phyloP scores from a whole-genome alignment of 1,284 basidiomycete species.

The Afroboletus lepidellus region DNA sequence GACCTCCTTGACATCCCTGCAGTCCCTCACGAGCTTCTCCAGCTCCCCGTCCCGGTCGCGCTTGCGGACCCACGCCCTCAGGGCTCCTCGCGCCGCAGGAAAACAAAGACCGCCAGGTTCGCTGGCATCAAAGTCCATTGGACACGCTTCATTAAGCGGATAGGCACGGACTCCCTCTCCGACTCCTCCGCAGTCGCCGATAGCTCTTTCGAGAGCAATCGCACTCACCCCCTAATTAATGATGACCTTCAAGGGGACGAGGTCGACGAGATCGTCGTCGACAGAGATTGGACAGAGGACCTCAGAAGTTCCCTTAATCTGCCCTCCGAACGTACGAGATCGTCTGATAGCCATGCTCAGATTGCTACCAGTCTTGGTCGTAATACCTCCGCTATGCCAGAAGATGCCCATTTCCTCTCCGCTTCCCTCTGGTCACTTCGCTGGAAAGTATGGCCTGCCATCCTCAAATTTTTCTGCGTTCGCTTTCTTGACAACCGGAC shows the following conservation, averaged over 20 bases:
- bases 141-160: constrained; percentile 43
- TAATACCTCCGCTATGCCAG: constrained; percentile 30
- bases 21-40: constrained; percentile 11
- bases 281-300: constrained; percentile 63
- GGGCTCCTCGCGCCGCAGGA: constrained; percentile 15
- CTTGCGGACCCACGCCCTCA: constrained; percentile 8
- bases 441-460: constrained; percentile 42
- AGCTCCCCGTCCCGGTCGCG: constrained; percentile 26
- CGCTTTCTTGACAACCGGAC: constrained; percentile 57
- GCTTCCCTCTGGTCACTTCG: constrained; percentile 36
- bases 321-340: constrained; percentile 51
- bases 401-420: constrained; percentile 32
- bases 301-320: constrained; percentile 48
- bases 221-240: constrained; percentile 22
- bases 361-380: constrained; percentile 35
- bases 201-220: constrained; percentile 43
- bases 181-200: constrained; percentile 40
- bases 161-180: constrained; percentile 44
- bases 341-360: constrained; percentile 40
- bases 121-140: constrained; percentile 40
- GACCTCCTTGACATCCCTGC: neutral
- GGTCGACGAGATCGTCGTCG: constrained; percentile 71
- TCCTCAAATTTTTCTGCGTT: constrained; percentile 52
- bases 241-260: constrained; percentile 35
- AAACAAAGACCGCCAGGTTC: constrained; percentile 38